Evolutionary conservation across 177 flowering plant species (phyloP).

Genomic region (Telopea speciosissima): DNA sequence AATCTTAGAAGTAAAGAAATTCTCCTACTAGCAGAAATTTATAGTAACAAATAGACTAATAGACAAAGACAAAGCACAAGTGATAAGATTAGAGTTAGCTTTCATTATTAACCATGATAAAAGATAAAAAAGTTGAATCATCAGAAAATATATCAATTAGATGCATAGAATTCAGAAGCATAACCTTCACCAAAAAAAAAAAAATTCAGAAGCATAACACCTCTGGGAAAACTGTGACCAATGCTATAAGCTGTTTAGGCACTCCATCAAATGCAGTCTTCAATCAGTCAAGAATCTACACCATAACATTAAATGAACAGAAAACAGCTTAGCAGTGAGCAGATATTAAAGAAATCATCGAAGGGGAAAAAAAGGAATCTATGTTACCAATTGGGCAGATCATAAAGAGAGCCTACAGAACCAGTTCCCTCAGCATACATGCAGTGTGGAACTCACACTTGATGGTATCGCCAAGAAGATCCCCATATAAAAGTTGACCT

Average conservation of each 20-base stretch:
- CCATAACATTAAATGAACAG: constrained; percentile 11
- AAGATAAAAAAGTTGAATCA: constrained; percentile 89
- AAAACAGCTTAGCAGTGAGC: constrained; percentile 8
- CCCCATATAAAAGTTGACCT: not conserved
- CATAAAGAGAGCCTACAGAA: not conserved
- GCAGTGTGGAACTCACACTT: not conserved
- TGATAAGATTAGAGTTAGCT: constrained; percentile 19
- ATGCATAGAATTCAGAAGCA: constrained; percentile 42
- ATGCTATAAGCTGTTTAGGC: constrained; percentile 23
- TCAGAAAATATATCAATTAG: constrained; percentile 88
- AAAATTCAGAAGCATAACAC: constrained; percentile 21
- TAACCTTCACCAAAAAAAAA: too few species aligned
- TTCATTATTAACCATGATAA: constrained; percentile 63
- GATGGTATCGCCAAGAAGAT: not conserved
- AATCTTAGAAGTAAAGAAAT: not conserved
- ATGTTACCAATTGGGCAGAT: not conserved
- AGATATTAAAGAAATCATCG: not conserved
- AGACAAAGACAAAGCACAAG: not conserved
- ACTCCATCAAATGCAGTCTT: constrained; percentile 48
- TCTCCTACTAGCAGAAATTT: not conserved
- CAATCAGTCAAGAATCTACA: constrained; percentile 72
- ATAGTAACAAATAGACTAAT: not conserved
- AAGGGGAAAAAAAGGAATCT: not conserved
- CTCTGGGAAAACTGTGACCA: constrained; percentile 44
- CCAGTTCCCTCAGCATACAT: not conserved